Evolutionary conservation across 177 flowering plant genomes (phyloP), one percentile per base, ranked within the genome.

Genomic region (Vitis hybrid): DNA sequence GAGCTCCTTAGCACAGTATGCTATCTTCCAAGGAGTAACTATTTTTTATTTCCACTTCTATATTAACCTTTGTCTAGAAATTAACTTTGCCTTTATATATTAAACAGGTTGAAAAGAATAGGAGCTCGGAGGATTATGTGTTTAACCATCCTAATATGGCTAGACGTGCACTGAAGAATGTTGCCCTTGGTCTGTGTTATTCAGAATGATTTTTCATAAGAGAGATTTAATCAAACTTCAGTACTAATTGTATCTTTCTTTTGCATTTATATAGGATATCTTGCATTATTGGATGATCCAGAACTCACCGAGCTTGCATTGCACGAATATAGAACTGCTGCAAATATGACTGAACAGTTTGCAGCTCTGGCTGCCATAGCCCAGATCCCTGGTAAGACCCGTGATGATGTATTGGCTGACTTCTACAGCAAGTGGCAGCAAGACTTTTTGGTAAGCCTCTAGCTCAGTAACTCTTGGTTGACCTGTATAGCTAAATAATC

Each of bases 341-440:
- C 92, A 73, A 93, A 95, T 78, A 83, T 95, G 99, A 95, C 98
- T 1, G 98, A 93, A 5, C 98, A 93, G 70, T 89, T 90, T 83
- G 91, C 97, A 23, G 26, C 26, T 23, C 26, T 23, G 26, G 26
- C 26, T 23, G 26, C 26, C 26, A 23, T 23, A 23, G 86, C 88
- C 62, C 97, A 89, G 79, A 87, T 75, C 45, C 93, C 98, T 52
- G 90, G 97, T 60, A 78, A 83, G 84, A 69, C 66, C 14, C 91
- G 91, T 56, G 97, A 93, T 75, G 93, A 91, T 5, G 87, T 82
- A 66, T 80, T 93, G 55, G 89, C 90, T 40, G 97, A 95, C 83
- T 95, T 95, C 87, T 95, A 91, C 58, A 69, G 66, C 80, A 89
- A 95, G 87, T 95, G 98, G 99, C 85, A 91, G 78, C 76, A 93